phyloP scores from a whole-genome alignment of 352 stramenopile species.

The Pythium aquatile region DNA sequence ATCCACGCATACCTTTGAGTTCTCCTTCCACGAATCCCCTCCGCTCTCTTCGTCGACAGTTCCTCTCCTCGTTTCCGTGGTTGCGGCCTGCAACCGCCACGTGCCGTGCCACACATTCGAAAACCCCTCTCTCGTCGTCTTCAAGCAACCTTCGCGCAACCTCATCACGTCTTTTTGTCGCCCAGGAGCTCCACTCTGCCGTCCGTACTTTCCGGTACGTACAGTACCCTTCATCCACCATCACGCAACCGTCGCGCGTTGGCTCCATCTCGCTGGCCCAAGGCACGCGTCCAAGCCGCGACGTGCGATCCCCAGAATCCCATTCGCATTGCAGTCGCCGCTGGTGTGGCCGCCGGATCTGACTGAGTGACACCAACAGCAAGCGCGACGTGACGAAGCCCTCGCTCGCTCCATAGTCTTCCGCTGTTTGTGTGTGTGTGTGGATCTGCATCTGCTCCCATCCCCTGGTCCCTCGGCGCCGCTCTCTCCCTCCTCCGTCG shows the following conservation, averaged over 20 bases:
- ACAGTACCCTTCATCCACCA: not conserved
- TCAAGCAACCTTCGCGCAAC: constrained; percentile 25
- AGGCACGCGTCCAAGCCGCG: constrained; percentile 16
- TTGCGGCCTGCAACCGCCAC: not conserved
- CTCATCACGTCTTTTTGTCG: constrained; percentile 14
- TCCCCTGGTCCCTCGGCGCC: too few relatives aligned
- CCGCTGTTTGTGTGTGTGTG: too few relatives aligned
- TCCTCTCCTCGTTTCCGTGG: not conserved
- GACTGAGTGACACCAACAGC: too few relatives aligned
- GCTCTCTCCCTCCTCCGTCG: too few relatives aligned
- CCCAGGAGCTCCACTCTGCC: too few relatives aligned
- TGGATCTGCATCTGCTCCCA: not conserved
- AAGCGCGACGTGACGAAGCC: not conserved
- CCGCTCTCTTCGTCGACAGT: not conserved
- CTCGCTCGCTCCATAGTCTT: too few relatives aligned
- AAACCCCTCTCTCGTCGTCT: not conserved
- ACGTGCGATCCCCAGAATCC: constrained; percentile 2
- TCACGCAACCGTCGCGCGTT: constrained; percentile 4
- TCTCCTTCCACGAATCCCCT: too few relatives aligned
- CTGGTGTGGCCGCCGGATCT: too few relatives aligned
- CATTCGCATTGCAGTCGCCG: too few relatives aligned
- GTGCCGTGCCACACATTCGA: not conserved
- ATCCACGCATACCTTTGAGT: too few relatives aligned
- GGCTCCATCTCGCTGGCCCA: constrained; percentile 19
- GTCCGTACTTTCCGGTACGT: not conserved